Conservation (phyloP, 768 basidiomycete genomes). For the Amanita molliuscula region DNA sequence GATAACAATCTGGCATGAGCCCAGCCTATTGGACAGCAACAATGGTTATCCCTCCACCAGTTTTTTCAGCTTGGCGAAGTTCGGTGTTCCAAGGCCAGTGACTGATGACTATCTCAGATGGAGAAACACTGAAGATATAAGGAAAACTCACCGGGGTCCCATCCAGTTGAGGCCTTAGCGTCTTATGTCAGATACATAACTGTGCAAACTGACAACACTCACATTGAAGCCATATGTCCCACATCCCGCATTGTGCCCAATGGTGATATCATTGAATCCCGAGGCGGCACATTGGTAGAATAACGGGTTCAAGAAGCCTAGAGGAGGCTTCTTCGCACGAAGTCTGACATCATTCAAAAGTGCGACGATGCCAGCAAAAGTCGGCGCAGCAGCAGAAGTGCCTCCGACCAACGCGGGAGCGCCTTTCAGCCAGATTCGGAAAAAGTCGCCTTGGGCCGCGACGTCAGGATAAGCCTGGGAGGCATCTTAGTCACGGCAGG, state of each 20-base stretch:
- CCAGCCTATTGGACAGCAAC: too few relatives aligned
- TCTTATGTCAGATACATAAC: not conserved
- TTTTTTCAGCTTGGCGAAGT: conserved; percentile 35
- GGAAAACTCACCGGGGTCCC: conserved; percentile 42
- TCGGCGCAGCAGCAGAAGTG: conserved; percentile 56
- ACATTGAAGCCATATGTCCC: conserved; percentile 61
- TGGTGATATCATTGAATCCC: conserved; percentile 49
- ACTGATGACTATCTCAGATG: conserved; percentile 19
- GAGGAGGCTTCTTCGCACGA: conserved; percentile 24
- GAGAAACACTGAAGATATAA: not conserved
- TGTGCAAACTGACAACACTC: conserved; percentile 10
- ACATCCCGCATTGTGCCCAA: conserved; percentile 48
- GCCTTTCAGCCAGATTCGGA: conserved; percentile 37
- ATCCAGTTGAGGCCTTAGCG: conserved; percentile 38
- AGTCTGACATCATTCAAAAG: conserved; percentile 58
- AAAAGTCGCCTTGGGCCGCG: conserved; percentile 43
- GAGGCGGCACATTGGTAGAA: conserved; percentile 11
- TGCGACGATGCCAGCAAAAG: conserved; percentile 54
- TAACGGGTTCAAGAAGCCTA: conserved; percentile 64
- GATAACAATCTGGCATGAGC: too few relatives aligned
- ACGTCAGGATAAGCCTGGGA: conserved; percentile 55
- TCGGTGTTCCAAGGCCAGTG: conserved; percentile 47
- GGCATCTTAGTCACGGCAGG: not conserved
- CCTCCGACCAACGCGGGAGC: conserved; percentile 33
- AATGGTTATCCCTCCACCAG: conserved; percentile 10